Conservation (phyloP, 1,284 basidiomycete genomes). For the Jaminaea rosea region DNA sequence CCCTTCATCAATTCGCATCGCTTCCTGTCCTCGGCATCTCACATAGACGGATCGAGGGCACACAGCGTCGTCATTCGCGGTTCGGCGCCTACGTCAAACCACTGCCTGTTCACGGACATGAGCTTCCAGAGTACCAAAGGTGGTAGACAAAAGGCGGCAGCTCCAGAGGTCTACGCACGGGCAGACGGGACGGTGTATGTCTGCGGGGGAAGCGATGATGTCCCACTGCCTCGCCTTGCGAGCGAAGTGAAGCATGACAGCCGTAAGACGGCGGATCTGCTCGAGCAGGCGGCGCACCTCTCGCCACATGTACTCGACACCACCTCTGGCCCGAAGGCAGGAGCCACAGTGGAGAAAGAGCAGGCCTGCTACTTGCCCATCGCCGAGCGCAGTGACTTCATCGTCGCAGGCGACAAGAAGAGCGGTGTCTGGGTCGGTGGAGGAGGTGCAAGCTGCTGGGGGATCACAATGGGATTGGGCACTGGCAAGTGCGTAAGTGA, state of each 20-base stretch:
- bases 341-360: constrained; percentile 46
- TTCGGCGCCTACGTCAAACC: constrained; percentile 15
- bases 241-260: constrained; percentile 35
- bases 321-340: constrained; percentile 28
- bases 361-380: constrained; percentile 56
- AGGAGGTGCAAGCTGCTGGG: constrained; percentile 52
- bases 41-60: not conserved
- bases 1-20: constrained; percentile 13
- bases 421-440: constrained; percentile 51
- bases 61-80: not conserved
- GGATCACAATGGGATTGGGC: constrained; percentile 49
- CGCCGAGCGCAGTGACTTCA: constrained; percentile 50
- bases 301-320: constrained; percentile 49
- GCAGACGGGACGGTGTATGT: constrained; percentile 48
- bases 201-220: constrained; percentile 49
- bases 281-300: constrained; percentile 51
- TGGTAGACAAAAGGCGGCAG: constrained; percentile 24
- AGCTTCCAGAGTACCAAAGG: constrained; percentile 17
- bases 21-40: not conserved
- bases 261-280: constrained; percentile 48
- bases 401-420: constrained; percentile 51
- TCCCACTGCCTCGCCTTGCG: constrained; percentile 41
- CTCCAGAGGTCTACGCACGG: constrained; percentile 40
- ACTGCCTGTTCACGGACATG: constrained; percentile 54
- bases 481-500: constrained; percentile 54